A percentile compares a stretch with the other conserved stretches of the same genome.
Evolutionary conservation across 2,329 filamentous ascomycete genomes (phyloP).

Genomic region (Drechslerella coelobrocha): DNA sequence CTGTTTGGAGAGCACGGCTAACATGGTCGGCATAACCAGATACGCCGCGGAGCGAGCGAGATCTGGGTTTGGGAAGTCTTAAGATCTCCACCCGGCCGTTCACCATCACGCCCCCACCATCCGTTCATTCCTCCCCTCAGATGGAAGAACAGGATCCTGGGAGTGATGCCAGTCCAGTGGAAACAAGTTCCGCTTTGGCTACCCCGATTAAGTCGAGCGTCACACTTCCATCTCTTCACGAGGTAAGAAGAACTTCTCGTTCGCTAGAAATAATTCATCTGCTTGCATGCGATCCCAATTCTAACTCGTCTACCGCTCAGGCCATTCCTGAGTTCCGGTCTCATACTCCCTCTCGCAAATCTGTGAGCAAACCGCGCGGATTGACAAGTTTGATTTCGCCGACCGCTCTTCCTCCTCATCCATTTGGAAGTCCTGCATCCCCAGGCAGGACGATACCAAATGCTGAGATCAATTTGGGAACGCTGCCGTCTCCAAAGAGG

Average conservation of each 20-base stretch:
- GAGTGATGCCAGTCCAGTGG: constrained; percentile 47
- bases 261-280: not conserved
- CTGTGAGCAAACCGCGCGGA: constrained; percentile 46
- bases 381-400: constrained; percentile 48
- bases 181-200: constrained; percentile 29
- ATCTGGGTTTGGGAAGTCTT: constrained; percentile 37
- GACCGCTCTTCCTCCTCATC: constrained; percentile 47
- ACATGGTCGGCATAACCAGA: constrained; percentile 14
- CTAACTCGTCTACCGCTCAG: constrained; percentile 20
- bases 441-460: constrained; percentile 46
- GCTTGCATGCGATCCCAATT: not conserved
- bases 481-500: constrained; percentile 41
- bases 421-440: constrained; percentile 44
- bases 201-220: constrained; percentile 29
- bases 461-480: constrained; percentile 41
- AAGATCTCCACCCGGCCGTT: constrained; percentile 48
- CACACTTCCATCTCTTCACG: constrained; percentile 52
- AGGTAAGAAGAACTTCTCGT: constrained; percentile 49
- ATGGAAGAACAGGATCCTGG: constrained; percentile 50
- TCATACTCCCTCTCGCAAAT: constrained; percentile 51
- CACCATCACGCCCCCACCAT: constrained; percentile 48
- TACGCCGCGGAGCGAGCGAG: constrained; percentile 48
- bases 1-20: constrained; percentile 20
- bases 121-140: constrained; percentile 49
- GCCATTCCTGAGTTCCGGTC: constrained; percentile 54